Evolutionary conservation across 176 grass and related monocot species (phyloP).

Genomic region (Oryza glaberrima): DNA sequence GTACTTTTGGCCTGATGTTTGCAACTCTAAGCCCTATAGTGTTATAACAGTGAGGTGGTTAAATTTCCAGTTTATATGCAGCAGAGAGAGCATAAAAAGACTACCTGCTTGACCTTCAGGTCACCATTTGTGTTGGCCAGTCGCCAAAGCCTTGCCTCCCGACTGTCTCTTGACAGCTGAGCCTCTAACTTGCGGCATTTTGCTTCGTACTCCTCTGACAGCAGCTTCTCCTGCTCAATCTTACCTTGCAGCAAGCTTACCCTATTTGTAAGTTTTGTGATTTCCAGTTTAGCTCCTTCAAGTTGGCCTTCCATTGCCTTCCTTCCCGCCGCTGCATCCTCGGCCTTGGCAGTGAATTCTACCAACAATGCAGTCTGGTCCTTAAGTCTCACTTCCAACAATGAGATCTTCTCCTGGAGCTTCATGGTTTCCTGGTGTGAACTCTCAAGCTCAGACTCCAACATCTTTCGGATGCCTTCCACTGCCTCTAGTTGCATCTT

Average conservation of each 20-base stretch:
- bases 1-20: constrained; percentile 6
- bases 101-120: constrained; percentile 87
- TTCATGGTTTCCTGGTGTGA: constrained; percentile 51
- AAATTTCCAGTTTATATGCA: background rate
- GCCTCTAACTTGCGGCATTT: constrained; percentile 84
- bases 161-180: constrained; percentile 65
- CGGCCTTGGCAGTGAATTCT: constrained; percentile 65
- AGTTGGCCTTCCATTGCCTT: constrained; percentile 61
- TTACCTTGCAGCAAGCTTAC: constrained; percentile 66
- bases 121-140: constrained; percentile 64
- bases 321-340: constrained; percentile 58
- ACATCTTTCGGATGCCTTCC: constrained; percentile 61
- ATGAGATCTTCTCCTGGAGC: constrained; percentile 59
- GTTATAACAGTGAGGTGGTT: background rate
- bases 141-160: constrained; percentile 62
- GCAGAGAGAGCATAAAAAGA: background rate
- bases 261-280: constrained; percentile 59
- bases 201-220: constrained; percentile 72
- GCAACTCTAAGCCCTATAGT: background rate
- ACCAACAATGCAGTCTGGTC: constrained; percentile 66
- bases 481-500: constrained; percentile 65
- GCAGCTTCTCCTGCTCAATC: constrained; percentile 76
- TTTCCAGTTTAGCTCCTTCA: constrained; percentile 58
- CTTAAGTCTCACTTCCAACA: constrained; percentile 59
- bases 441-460: constrained; percentile 66